Evolutionary conservation across 2,329 filamentous ascomycete species (phyloP), one percentile per base, ranked within the genome.

Genomic region (Gliomastix tumulicola): DNA sequence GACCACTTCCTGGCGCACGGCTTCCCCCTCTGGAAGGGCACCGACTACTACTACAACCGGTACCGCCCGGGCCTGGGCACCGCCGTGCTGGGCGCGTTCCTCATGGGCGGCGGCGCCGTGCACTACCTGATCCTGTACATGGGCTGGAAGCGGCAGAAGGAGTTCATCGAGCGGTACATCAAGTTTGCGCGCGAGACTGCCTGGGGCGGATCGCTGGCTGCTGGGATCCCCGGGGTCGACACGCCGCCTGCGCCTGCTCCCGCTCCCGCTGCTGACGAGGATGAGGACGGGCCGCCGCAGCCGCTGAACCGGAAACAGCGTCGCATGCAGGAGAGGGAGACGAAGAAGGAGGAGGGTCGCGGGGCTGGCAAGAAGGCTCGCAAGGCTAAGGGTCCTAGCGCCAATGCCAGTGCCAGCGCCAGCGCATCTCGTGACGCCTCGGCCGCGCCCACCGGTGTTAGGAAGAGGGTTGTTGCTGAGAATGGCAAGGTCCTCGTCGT

Each of bases 401-500:
- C n/a, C n/a, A n/a, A n/a, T n/a, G n/a, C n/a, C n/a, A n/a, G n/a
- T n/a, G n/a, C n/a, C n/a, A 41, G 39, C 27, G 27, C 23, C 20
- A 34, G 22, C 17, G 13, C 43, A 10, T 54, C 59, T 11, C 49
- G 48, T 32, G 51, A 78, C 48, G 74, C 75, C 1, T 68, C 74
- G 44, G 60, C 70, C 37, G 77, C 79, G 10, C 78, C 86, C 2
- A 75, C 80, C 25, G 88, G 89, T 16, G 72, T 83, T 22, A 87
- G 87, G 64, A 94, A 90, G 71, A 76, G 87, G 23, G 87, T 97
- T 13, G 78, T 89, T 19, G 90, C 89, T 3, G 84, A 95, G 68
- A 98, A 98, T 51, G 92, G 92, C 47, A 98, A 97, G 68, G 73
- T 94, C 1, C 69, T 98, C 25, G 82, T 98, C 38, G 92, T 98